A percentile compares a stretch with the other conserved stretches of the same genome.
phyloP scores from a whole-genome alignment of 2,329 filamentous ascomycete species.

The Aspergillus brunneoviolaceus region DNA sequence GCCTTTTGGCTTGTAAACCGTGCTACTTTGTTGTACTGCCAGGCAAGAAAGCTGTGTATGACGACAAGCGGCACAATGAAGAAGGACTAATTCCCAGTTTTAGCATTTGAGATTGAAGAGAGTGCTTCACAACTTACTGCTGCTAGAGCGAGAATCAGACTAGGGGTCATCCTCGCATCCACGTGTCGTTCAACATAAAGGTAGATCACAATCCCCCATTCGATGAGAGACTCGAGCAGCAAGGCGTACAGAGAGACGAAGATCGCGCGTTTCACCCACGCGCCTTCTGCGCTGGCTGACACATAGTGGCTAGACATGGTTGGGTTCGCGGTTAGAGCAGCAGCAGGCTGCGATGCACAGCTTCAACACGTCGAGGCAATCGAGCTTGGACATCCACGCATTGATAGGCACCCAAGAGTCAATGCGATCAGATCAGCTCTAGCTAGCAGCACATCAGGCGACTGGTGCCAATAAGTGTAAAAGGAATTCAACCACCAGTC shows the following conservation, averaged over 20 bases:
- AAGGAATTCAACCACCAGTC: constrained; percentile 5
- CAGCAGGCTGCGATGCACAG: constrained; percentile 9
- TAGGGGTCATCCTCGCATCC: constrained; percentile 40
- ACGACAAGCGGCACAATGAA: constrained; percentile 37
- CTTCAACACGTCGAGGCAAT: not conserved
- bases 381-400: constrained; percentile 4
- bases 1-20: constrained; percentile 33
- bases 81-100: constrained; percentile 30
- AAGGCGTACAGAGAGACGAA: constrained; percentile 37
- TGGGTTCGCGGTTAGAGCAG: not conserved
- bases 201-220: constrained; percentile 36
- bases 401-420: not conserved
- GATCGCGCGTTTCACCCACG: constrained; percentile 38
- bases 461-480: not conserved
- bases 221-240: constrained; percentile 35
- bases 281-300: constrained; percentile 27
- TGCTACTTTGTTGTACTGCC: constrained; percentile 36
- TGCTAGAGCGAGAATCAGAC: constrained; percentile 36
- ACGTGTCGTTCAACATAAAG: constrained; percentile 36
- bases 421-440: not conserved
- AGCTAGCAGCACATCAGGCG: not conserved
- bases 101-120: not conserved
- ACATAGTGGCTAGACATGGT: constrained; percentile 14
- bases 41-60: constrained; percentile 41
- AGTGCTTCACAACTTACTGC: constrained; percentile 29